These are phyloP conservation scores for Colletotrichum zoysiae DNA, from an alignment of 2,329 filamentous ascomycete species.

Conservation along the genomic window DNA sequence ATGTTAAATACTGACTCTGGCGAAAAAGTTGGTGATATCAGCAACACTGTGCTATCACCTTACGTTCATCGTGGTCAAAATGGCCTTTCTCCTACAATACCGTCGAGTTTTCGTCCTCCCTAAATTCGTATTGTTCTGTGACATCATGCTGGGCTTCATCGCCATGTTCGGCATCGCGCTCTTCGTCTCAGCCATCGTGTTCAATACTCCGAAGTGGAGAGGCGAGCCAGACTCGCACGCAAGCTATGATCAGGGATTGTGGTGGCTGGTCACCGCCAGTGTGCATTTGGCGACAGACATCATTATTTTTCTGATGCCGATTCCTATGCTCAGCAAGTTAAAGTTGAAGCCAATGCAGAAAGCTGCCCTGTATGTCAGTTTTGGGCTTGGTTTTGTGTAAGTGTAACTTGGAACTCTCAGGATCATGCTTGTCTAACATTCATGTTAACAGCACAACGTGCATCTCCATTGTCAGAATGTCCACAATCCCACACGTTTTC, in stretches of 20 bases:
- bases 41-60: constrained; percentile 29
- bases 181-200: constrained; percentile 23
- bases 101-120: constrained; percentile 23
- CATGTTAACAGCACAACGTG: constrained; percentile 24
- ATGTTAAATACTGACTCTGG: background rate
- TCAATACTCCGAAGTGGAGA: constrained; percentile 18
- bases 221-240: constrained; percentile 5
- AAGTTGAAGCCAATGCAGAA: constrained; percentile 18
- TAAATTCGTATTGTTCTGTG: constrained; percentile 14
- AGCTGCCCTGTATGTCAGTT: constrained; percentile 22
- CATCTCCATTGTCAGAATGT: constrained; percentile 32
- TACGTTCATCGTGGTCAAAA: constrained; percentile 33
- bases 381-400: constrained; percentile 39
- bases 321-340: constrained; percentile 24
- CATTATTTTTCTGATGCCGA: constrained; percentile 37
- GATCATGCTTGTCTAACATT: background rate
- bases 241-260: constrained; percentile 14
- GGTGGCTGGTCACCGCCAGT: constrained; percentile 25
- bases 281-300: constrained; percentile 35
- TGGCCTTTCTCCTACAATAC: constrained; percentile 30
- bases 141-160: constrained; percentile 33
- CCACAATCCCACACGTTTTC: constrained; percentile 18
- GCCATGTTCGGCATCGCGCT: constrained; percentile 24
- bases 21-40: constrained; percentile 5
- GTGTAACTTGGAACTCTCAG: background rate